Percentiles rank a stretch among this genome's conserved stretches.
phyloP scores from a whole-genome alignment of 257 asterid genomes.

The Solanum dulcamara region DNA sequence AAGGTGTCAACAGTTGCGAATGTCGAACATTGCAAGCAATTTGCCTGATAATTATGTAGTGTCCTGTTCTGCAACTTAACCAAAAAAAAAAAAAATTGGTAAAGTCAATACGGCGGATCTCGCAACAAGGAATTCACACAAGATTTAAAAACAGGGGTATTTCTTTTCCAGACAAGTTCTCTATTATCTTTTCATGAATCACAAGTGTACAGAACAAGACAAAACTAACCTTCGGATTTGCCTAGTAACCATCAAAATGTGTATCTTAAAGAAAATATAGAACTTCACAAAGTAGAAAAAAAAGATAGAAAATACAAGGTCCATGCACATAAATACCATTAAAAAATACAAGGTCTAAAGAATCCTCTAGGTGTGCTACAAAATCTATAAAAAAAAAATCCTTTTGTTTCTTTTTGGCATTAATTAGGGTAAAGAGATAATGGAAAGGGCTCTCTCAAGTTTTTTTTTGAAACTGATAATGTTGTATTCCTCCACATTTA shows the following conservation, averaged over 20 bases:
- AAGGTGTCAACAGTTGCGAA: constrained; percentile 20
- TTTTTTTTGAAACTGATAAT: neutral
- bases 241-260: neutral
- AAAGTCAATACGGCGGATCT: neutral
- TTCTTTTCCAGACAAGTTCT: neutral
- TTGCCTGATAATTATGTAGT: constrained; percentile 23
- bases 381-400: neutral
- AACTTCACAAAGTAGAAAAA: neutral
- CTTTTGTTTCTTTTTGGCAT: neutral
- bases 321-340: too few species aligned
- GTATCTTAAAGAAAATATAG: neutral
- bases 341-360: neutral
- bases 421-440: neutral
- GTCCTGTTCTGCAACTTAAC: constrained; percentile 46
- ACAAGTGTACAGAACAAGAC: neutral
- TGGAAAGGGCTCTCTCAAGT: neutral
- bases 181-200: neutral
- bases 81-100: neutral
- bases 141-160: neutral
- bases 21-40: constrained; percentile 26
- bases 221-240: neutral
- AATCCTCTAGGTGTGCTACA: neutral
- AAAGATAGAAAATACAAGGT: neutral
- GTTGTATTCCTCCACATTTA: neutral
- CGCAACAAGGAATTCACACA: neutral